These are phyloP conservation scores for Phalaenopsis hybrid DNA, from an alignment of 116 monocot genomes.

Conservation along the genomic window DNA sequence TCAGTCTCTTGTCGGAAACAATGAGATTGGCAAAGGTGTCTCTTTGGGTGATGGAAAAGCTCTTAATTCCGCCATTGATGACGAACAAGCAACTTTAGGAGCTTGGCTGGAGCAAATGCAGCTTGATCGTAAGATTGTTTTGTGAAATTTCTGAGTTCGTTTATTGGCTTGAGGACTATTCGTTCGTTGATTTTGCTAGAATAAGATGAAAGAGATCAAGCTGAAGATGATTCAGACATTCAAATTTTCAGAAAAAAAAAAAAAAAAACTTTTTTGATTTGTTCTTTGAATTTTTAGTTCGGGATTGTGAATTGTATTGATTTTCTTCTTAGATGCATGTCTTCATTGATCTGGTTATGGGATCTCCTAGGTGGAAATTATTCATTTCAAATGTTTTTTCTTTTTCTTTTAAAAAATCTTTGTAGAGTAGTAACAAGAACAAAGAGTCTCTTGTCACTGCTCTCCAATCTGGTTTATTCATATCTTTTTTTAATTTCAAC, in stretches of 20 bases:
- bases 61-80: background rate
- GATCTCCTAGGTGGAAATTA: background rate
- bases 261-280: background rate
- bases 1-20: slow-evolving; percentile 52
- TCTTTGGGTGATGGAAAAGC: slow-evolving; percentile 6
- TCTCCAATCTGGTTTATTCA: slow-evolving; percentile 1
- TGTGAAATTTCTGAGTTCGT: background rate
- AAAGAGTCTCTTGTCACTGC: background rate
- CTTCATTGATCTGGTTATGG: background rate
- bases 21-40: slow-evolving; percentile 16
- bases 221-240: background rate
- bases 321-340: background rate
- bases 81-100: slow-evolving; percentile 44
- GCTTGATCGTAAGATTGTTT: slow-evolving; percentile 33
- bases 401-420: background rate
- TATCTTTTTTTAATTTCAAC: background rate
- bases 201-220: background rate
- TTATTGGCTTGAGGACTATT: too few species aligned
- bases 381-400: background rate
- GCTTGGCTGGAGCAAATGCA: slow-evolving; percentile 86
- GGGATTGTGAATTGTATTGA: background rate
- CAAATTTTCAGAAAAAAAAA: background rate
- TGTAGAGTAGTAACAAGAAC: background rate
- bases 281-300: too few species aligned
- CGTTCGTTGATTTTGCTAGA: background rate